Percentiles rank a stretch among this genome's conserved stretches.
Evolutionary conservation across 768 basidiomycete species (phyloP).

Genomic region (Mrakia hoshinonis): DNA sequence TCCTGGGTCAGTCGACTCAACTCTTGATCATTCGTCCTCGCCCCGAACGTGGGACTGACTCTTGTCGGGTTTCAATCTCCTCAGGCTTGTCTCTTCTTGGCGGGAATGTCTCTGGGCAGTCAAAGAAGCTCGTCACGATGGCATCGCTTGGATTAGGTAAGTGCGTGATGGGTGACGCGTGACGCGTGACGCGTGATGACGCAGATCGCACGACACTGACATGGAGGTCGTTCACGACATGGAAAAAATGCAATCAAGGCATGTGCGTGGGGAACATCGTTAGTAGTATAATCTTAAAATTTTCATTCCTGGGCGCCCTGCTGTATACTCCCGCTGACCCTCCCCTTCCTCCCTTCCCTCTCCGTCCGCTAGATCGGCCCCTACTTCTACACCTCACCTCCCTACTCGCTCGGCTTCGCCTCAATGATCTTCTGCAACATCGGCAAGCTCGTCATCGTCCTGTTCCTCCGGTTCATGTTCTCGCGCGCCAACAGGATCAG

Average conservation of each 20-base stretch:
- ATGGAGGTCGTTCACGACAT: too few species aligned
- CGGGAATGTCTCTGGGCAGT: slow-evolving; percentile 26
- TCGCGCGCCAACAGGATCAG: slow-evolving; percentile 33
- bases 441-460: slow-evolving; percentile 33
- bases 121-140: background rate
- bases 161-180: too few species aligned
- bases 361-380: slow-evolving; percentile 9
- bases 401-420: slow-evolving; percentile 36
- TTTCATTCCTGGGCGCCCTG: too few species aligned
- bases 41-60: too few species aligned
- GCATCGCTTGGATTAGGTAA: too few species aligned
- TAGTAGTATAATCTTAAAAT: too few species aligned
- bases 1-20: too few species aligned
- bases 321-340: background rate
- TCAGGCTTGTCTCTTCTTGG: slow-evolving; percentile 34
- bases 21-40: too few species aligned
- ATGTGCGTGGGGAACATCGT: background rate
- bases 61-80: too few species aligned
- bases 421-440: slow-evolving; percentile 33
- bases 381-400: slow-evolving; percentile 27
- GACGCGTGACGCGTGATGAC: too few species aligned
- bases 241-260: too few species aligned
- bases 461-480: slow-evolving; percentile 33
- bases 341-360: background rate
- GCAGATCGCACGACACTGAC: too few species aligned